Evolutionary conservation across 2,329 filamentous ascomycete species (phyloP).

Genomic region (Fusarium bulbicola): DNA sequence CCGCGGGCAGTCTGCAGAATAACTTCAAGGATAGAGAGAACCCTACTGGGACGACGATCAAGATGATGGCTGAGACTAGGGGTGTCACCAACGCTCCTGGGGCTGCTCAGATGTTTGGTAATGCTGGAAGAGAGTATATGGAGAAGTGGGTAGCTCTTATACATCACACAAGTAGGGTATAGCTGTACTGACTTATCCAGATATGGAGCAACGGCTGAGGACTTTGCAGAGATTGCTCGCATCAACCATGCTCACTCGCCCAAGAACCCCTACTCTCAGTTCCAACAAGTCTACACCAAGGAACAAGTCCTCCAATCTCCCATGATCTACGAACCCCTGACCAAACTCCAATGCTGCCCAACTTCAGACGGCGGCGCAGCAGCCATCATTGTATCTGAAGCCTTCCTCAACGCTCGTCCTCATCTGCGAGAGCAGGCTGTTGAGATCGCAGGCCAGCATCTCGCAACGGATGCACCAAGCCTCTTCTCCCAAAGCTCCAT

Average conservation of each 20-base stretch:
- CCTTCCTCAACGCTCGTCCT: constrained; percentile 85
- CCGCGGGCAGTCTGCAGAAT: constrained; percentile 82
- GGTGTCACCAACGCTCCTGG: constrained; percentile 84
- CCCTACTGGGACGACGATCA: constrained; percentile 75
- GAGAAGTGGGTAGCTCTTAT: constrained; percentile 72
- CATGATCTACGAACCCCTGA: constrained; percentile 86
- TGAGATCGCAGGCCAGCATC: constrained; percentile 84
- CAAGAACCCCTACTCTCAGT: constrained; percentile 97
- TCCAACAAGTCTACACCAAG: constrained; percentile 88
- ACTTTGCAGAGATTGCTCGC: constrained; percentile 94
- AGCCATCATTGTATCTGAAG: constrained; percentile 86
- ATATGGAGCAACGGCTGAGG: constrained; percentile 81
- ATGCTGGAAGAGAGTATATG: constrained; percentile 93
- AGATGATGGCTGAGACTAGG: constrained; percentile 85
- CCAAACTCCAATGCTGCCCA: constrained; percentile 98
- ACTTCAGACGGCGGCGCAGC: constrained; percentile 93
- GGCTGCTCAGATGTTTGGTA: constrained; percentile 94
- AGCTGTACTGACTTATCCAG: constrained; percentile 52
- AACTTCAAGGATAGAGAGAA: constrained; percentile 88
- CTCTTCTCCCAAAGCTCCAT: constrained; percentile 85
- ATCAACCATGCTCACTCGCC: constrained; percentile 93
- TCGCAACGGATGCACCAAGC: constrained; percentile 83
- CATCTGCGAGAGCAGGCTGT: constrained; percentile 86
- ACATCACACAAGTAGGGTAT: background rate
- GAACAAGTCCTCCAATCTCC: constrained; percentile 81